Base-by-base conservation (phyloP, 805 yeast species). In the Candida caryicola region DNA sequence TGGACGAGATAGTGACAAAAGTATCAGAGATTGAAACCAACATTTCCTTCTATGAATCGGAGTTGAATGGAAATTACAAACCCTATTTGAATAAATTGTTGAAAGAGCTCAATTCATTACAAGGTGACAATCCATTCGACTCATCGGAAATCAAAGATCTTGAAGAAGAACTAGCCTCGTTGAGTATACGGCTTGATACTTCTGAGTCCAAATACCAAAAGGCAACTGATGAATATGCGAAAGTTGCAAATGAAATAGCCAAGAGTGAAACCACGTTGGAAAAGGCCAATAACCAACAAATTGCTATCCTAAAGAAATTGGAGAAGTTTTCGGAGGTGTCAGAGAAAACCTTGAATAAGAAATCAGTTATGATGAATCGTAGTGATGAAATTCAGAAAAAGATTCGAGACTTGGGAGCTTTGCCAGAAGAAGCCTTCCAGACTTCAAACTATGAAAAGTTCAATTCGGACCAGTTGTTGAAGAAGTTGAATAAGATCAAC, bases 351-450 rank as follows among this genome's bases (percentile, higher is more conserved):
- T 62, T 84, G 46, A 73, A 84, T 15, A 82, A 76, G 51, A 85
- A 80, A 46, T 69, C 84, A 2, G 55, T 82, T 4, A 60, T 87
- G 34, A 54, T 66, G 3, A 64, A 71, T 30, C 73, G 95, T 46
- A 73, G 85, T 42, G 86, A 83, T 34, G 95, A 85, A 46, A 59
- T 86, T 17, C 82, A 80, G 46, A 76, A 73, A 42, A 85, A 78
- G 52, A 81, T 89, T 21, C 72, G 90, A 44, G 95, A 85, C 29
- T 63, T 90, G 29, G 97, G 97, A n/a, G 85, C 85, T 3, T 66
- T 91, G 13, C 91, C 96, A 0, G 96, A 89, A 51, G 89, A 85
- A 37, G 89, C 93, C 0, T 80, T 86, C 47, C 71, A 70, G 10
- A 45, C 41, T 18, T 42, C 53, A 2, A 54, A 62, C 1, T 77